Evolutionary conservation across 345 rosid species (phyloP).

Genomic region (Pugionium dolabratum): DNA sequence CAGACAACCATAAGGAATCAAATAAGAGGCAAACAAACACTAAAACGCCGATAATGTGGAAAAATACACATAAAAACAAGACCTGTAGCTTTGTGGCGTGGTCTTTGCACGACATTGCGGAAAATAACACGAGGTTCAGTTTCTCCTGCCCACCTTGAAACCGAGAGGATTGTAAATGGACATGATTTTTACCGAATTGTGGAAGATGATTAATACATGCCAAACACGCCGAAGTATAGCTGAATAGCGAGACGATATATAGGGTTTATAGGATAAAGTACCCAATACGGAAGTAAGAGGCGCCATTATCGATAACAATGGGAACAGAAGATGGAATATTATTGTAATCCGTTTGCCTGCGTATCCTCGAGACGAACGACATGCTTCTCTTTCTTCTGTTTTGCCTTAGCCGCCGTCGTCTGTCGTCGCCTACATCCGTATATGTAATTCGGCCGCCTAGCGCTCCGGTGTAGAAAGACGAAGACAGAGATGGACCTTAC

Average conservation of each 20-base stretch:
- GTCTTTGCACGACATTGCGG: conserved; percentile 96
- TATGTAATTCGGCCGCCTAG: neutral
- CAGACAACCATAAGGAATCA: conserved; percentile 1
- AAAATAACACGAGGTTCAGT: conserved; percentile 84
- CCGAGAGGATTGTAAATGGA: conserved; percentile 9
- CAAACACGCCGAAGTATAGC: neutral
- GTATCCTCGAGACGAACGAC: conserved; percentile 60
- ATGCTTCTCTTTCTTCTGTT: conserved; percentile 31
- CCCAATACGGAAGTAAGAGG: conserved; percentile 97
- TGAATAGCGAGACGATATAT: neutral
- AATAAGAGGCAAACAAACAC: conserved; percentile 11
- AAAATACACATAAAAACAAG: conserved; percentile 1
- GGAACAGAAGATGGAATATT: conserved; percentile 65
- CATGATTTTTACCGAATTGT: neutral
- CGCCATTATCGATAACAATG: conserved; percentile 97
- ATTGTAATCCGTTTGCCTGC: conserved; percentile 77
- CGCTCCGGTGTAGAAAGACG: conserved; percentile 30
- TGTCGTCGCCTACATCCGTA: conserved; percentile 7
- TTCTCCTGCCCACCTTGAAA: conserved; percentile 95
- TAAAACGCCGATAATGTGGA: neutral
- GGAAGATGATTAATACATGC: neutral
- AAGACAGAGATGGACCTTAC: neutral
- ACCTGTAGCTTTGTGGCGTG: conserved; percentile 94
- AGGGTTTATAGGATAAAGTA: conserved; percentile 49
- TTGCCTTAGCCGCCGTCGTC: conserved; percentile 16